Evolutionary conservation across 768 basidiomycete genomes (phyloP).

Genomic region (Tricholoma terreum): DNA sequence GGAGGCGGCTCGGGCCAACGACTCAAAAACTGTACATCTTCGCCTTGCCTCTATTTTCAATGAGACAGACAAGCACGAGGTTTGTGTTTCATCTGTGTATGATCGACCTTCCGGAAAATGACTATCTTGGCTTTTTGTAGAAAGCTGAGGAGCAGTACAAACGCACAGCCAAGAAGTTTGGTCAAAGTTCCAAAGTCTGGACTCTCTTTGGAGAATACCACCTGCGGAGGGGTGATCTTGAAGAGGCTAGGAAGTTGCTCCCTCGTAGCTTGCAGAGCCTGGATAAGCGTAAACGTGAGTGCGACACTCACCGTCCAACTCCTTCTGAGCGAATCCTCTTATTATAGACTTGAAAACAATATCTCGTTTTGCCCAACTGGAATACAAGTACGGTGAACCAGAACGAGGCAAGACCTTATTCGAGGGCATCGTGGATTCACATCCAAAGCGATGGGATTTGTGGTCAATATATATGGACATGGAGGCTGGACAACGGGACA

Average conservation of each 20-base stretch:
- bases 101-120: not conserved
- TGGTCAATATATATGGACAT: slow-evolving; percentile 98
- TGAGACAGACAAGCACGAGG: slow-evolving; percentile 79
- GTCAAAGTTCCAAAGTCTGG: slow-evolving; percentile 93
- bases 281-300: slow-evolving; percentile 90
- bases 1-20: slow-evolving; percentile 86
- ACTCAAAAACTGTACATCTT: slow-evolving; percentile 88
- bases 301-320: not conserved
- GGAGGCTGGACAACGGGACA: slow-evolving; percentile 78
- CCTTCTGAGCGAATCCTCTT: not conserved
- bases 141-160: slow-evolving; percentile 92
- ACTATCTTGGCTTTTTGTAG: slow-evolving; percentile 37
- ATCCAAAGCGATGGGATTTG: slow-evolving; percentile 91
- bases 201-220: slow-evolving; percentile 83
- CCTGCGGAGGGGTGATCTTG: slow-evolving; percentile 65
- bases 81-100: slow-evolving; percentile 27
- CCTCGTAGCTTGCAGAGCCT: slow-evolving; percentile 87
- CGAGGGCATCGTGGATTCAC: slow-evolving; percentile 93
- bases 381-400: slow-evolving; percentile 91
- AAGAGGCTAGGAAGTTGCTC: slow-evolving; percentile 81
- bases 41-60: slow-evolving; percentile 83
- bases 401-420: slow-evolving; percentile 96
- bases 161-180: slow-evolving; percentile 90
- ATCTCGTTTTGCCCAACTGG: slow-evolving; percentile 90
- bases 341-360: slow-evolving; percentile 88